These are phyloP conservation scores for Ulota crispa DNA, from an alignment of 225 moss, liverwort and hornwort genomes.

Conservation along the genomic window DNA sequence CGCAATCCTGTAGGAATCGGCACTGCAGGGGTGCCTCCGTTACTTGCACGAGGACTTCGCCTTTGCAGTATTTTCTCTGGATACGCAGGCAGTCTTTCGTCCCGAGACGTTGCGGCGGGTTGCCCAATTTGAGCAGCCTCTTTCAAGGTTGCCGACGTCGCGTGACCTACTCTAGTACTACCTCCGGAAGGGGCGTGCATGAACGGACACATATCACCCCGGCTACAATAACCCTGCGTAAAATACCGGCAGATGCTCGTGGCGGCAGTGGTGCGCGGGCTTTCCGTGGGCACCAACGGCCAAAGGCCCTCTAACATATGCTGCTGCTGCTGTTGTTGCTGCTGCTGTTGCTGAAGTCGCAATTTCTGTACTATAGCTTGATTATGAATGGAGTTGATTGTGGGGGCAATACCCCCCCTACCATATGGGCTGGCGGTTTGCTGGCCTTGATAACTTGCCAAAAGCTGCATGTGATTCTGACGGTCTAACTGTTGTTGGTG, in stretches of 20 bases:
- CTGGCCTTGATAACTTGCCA: constrained; percentile 72
- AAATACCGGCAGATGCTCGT: constrained; percentile 88
- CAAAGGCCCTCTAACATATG: constrained; percentile 50
- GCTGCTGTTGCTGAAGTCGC: constrained; percentile 50
- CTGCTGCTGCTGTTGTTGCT: constrained; percentile 57
- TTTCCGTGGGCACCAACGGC: constrained; percentile 55
- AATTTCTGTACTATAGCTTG: constrained; percentile 39
- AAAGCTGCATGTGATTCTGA: constrained; percentile 73
- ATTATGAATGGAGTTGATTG: constrained; percentile 60
- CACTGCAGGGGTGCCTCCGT: constrained; percentile 36
- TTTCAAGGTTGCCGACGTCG: constrained; percentile 43
- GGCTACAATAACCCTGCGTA: constrained; percentile 89
- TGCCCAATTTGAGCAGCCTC: constrained; percentile 53
- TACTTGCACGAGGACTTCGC: constrained; percentile 63
- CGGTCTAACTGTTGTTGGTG: constrained; percentile 75
- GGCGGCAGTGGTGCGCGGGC: constrained; percentile 41
- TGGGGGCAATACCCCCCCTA: constrained; percentile 66
- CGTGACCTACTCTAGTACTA: constrained; percentile 46
- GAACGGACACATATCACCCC: constrained; percentile 94
- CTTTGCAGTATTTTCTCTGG: constrained; percentile 73
- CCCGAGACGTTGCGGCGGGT: constrained; percentile 45
- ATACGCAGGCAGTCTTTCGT: constrained; percentile 61
- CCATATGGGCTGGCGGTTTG: constrained; percentile 52
- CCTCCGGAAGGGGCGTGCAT: constrained; percentile 61
- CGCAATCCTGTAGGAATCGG: constrained; percentile 42